Evolutionary conservation across 2,329 filamentous ascomycete genomes (phyloP), one percentile per base, ranked within the genome.

Genomic region (Pezicula rhizophila): DNA sequence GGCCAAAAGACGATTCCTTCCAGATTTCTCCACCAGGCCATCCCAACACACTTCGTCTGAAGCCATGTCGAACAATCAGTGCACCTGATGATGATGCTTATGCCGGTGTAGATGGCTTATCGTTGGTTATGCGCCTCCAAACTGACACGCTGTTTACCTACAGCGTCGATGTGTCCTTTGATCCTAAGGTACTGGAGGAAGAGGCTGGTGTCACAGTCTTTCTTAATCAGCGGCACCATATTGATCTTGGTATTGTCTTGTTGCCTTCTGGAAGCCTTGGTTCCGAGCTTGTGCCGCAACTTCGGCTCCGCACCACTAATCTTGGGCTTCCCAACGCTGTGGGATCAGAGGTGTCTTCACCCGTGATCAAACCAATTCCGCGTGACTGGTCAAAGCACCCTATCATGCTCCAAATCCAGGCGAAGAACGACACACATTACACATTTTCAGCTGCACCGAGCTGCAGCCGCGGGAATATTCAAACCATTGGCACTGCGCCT

Each of bases 151-250:
- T 78, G 1, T 81, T 81, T 59, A 71, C 65, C 0, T 81, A 69
- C 58, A 68, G 64, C 41, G 69, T 76, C 3, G 67, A 75, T 48
- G 45, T 80, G 0, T 62, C 66, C 7, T 79, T 74, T 54, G 48
- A 57, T 0, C 71, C 76, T 0, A 59, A 59, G 0, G 50, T 50
- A 0, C 41, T 59, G 0, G 68, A 70, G 1, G 70, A 77, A 50
- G 77, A 81, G 58, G 73, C 75, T 1, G 78, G 78, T 1, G 64
- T 80, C 4, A 73, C 72, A 0, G 66, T 72, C 0, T 80, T 80
- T 57, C 63, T 80, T 31, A 78, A 72, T 0, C 71, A 79, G 48
- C 60, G 65, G 2, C 68, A 67, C 2, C 68, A 76, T 42, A 62
- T 77, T 23, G 66, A 72, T 35, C 75, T 57, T n/a, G 49, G 46